Evolutionary conservation across 129 eudicot species (phyloP), one percentile per base, ranked within the genome.

Genomic region (Ambrosia artemisiifolia): DNA sequence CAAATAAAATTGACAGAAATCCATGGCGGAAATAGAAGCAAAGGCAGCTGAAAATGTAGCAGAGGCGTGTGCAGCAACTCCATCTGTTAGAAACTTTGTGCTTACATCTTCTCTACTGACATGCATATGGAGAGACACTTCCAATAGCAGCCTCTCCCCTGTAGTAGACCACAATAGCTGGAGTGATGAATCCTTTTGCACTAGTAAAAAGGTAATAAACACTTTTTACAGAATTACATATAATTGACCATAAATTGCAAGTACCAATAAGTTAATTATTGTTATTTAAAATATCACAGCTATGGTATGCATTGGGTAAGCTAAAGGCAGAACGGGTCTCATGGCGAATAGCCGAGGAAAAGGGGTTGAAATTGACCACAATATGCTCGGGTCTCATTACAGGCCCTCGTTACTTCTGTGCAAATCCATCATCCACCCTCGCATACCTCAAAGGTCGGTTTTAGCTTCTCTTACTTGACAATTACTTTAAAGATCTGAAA

Each of bases 221-320:
- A 6, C 44, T 40, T 4, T 36, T 38, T 7, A 35, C 40, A 35
- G 0, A 5, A 4, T 36, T 8, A 48, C 54, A 48, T 48, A 7
- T 32, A 54, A 19, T 9, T 54, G 33, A 20, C 8, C 61, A 19
- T 54, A 38, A 28, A 59, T 1, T 28, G 4, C 65, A 59, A 11
- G 12, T 12, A 30, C 12, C 17, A 59, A 11, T 3, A 54, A 1
- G 5, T 30, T 28, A 57, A 28, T 24, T 57, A 59, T 10, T 36
- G 35, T 54, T 53, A 57, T 18, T 38, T 20, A 33, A 12, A 64
- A 74, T 7, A 44, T 56, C 40, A 44, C 84, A 90, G 96, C 82
- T 90, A 18, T 90, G 95, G 96, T 87, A 87, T 42, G 95, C 91
- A 10, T 47, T 87, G 78, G 96, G 95, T 38, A 90, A 90, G 77